Conservation (phyloP, 2,329 filamentous ascomycete species). For the Colletotrichum australisinense region DNA sequence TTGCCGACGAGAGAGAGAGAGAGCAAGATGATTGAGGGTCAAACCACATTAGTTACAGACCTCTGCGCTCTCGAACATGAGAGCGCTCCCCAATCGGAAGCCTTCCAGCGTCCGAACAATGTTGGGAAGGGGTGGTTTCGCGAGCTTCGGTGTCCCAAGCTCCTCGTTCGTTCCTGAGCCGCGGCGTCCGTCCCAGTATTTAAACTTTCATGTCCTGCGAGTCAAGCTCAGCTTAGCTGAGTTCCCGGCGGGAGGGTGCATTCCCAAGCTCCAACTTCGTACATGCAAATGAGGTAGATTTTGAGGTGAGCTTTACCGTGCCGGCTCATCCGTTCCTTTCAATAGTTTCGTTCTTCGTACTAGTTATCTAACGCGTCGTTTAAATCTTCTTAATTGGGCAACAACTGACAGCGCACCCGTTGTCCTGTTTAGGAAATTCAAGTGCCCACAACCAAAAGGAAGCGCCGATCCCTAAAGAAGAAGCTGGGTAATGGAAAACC, state of each 20-base stretch:
- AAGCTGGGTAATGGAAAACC: neutral
- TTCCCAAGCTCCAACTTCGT: neutral
- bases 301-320: neutral
- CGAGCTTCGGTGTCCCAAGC: neutral
- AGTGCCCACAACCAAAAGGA: neutral
- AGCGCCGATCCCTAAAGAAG: neutral
- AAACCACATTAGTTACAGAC: neutral
- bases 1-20: no score
- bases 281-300: neutral
- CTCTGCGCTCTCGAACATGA: neutral
- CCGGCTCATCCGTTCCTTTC: neutral
- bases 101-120: conserved; percentile 21
- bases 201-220: neutral
- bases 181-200: neutral
- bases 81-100: conserved; percentile 12
- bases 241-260: neutral
- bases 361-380: neutral
- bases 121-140: neutral
- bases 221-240: neutral
- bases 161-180: neutral
- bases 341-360: neutral
- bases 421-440: neutral
- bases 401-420: neutral
- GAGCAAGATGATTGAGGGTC: neutral
- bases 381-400: neutral